Conservation (phyloP, 2,329 filamentous ascomycete genomes). For the Trichocomaceae sp. region DNA sequence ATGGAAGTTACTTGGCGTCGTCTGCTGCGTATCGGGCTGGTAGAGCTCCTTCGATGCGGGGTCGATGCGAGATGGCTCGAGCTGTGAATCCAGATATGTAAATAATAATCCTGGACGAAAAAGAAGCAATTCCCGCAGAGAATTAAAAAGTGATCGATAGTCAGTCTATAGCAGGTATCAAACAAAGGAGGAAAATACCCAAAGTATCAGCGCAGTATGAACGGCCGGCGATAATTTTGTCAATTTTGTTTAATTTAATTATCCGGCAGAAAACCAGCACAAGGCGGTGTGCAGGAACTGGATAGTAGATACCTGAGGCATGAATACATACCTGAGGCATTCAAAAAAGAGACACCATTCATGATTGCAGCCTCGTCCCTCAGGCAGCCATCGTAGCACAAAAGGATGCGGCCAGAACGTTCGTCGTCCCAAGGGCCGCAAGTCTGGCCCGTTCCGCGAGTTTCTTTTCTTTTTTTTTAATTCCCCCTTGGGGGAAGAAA, state of each 20-base stretch:
- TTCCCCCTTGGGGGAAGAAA: too few species aligned
- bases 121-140: background rate
- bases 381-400: background rate
- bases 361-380: background rate
- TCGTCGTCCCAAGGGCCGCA: background rate
- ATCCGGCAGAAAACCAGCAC: slow-evolving; percentile 8
- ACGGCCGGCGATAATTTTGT: background rate
- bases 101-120: too few species aligned
- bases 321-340: background rate
- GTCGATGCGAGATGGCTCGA: background rate
- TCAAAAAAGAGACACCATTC: too few species aligned
- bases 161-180: background rate
- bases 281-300: slow-evolving; percentile 1
- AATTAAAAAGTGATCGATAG: background rate
- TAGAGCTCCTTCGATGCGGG: background rate
- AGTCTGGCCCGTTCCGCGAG: slow-evolving; percentile 8
- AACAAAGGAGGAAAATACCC: background rate
- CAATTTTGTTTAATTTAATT: slow-evolving; percentile 9
- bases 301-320: background rate
- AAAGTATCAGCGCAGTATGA: background rate
- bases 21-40: background rate
- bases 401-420: background rate
- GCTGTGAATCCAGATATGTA: too few species aligned
- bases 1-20: background rate
- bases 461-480: background rate